Conservation (phyloP, 2,329 filamentous ascomycete genomes). For the Sphaerulina vaccinii region DNA sequence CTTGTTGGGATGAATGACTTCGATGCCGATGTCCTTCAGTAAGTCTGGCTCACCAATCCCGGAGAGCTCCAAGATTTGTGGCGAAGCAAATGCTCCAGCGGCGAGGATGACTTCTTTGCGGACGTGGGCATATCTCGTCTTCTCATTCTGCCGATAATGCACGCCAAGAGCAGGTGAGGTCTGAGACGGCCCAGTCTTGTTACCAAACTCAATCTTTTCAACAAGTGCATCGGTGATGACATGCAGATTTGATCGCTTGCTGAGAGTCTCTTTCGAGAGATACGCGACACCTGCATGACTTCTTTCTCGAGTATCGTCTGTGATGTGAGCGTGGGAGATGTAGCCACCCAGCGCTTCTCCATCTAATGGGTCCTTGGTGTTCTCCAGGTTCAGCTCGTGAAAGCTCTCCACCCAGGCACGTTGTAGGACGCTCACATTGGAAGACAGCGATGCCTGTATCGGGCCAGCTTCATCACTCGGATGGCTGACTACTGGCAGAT, state of each 20-base stretch:
- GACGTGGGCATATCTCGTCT: constrained; percentile 26
- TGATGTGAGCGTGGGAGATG: constrained; percentile 4
- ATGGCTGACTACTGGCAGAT: no score
- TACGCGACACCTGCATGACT: constrained; percentile 35
- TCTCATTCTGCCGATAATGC: constrained; percentile 40
- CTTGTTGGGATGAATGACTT: constrained; percentile 1
- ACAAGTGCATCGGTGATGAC: constrained; percentile 44
- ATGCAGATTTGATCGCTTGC: constrained; percentile 29
- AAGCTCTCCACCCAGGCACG: no score
- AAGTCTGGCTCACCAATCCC: constrained; percentile 50
- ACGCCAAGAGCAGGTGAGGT: constrained; percentile 37
- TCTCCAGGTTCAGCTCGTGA: no score
- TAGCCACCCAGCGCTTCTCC: no score
- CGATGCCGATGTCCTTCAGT: constrained; percentile 32
- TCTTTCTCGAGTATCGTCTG: constrained; percentile 23
- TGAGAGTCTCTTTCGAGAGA: constrained; percentile 30
- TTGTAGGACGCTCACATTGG: no score
- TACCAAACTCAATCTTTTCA: constrained; percentile 43
- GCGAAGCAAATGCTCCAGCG: constrained; percentile 58
- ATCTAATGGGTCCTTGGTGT: no score
- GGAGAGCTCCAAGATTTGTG: constrained; percentile 59
- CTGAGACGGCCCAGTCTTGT: constrained; percentile 40
- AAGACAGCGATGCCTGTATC: no score
- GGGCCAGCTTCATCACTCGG: no score
- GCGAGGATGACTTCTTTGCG: constrained; percentile 51